Conservation (phyloP, 106 monocot species). For the Amphibolis antarctica region DNA sequence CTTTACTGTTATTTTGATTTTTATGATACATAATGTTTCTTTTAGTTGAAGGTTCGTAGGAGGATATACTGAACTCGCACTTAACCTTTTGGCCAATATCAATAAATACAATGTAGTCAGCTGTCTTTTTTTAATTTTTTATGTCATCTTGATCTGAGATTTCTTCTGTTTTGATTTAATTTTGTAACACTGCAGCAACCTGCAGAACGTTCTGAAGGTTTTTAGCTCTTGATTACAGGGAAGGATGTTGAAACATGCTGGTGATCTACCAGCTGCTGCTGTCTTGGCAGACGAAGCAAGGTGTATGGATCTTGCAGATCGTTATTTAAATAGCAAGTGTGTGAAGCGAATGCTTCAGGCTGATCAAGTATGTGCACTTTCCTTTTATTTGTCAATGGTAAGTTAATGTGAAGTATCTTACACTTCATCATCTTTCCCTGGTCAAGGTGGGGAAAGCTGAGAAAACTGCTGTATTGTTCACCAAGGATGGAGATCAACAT, state of each 20-base stretch:
- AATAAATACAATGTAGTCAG: no score
- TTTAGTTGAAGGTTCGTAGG: no score
- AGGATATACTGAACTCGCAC: no score
- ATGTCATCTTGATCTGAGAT: no score
- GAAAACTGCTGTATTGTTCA: constrained; percentile 93
- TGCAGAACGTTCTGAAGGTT: no score
- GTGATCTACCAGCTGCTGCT: constrained; percentile 71
- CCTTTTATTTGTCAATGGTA: constrained; percentile 2
- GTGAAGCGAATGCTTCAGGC: constrained; percentile 89
- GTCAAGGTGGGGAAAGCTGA: constrained; percentile 72
- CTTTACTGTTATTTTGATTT: no score
- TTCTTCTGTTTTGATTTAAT: no score
- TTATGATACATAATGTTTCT: no score
- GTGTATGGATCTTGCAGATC: constrained; percentile 98
- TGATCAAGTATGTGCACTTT: constrained; percentile 53
- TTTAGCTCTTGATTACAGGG: constrained; percentile 29
- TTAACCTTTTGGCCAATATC: no score
- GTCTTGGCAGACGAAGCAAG: constrained; percentile 89
- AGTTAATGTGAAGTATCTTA: not conserved
- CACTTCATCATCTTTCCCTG: not conserved
- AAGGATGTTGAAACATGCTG: constrained; percentile 78
- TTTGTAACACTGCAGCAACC: no score
- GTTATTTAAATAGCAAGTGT: constrained; percentile 93
- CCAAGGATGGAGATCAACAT: constrained; percentile 98
- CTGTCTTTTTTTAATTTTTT: no score